These are phyloP conservation scores for Leccinum proliferum DNA, from an alignment of 1,284 basidiomycete genomes.

Conservation along the genomic window DNA sequence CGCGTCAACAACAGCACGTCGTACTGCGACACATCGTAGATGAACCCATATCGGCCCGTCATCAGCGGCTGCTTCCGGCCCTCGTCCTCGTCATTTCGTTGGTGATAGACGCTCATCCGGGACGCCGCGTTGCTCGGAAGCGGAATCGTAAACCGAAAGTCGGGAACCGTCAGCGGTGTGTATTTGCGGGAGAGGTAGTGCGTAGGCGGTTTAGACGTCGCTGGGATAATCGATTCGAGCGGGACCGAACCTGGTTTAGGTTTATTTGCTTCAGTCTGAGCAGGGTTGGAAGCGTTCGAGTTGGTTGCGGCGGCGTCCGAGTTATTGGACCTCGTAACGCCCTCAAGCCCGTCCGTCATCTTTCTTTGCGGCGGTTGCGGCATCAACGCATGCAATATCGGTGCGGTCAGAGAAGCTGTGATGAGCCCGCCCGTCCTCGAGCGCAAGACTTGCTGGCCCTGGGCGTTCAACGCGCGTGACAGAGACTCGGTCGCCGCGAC, in stretches of 20 bases:
- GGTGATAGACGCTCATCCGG: slow-evolving; percentile 43
- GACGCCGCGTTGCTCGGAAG: slow-evolving; percentile 48
- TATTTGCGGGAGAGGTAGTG: slow-evolving; percentile 74
- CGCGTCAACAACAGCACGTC: slow-evolving; percentile 75
- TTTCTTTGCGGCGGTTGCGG: slow-evolving; percentile 44
- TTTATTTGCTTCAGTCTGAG: slow-evolving; percentile 29
- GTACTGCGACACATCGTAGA: slow-evolving; percentile 81
- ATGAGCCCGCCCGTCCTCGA: slow-evolving; percentile 29
- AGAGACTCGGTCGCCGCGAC: slow-evolving; percentile 41
- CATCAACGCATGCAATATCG: slow-evolving; percentile 55
- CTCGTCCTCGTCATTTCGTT: slow-evolving; percentile 39
- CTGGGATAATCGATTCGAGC: slow-evolving; percentile 86
- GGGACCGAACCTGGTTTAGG: slow-evolving; percentile 66
- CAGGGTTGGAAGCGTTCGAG: slow-evolving; percentile 3
- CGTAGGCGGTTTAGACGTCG: slow-evolving; percentile 81
- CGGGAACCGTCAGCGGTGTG: slow-evolving; percentile 58
- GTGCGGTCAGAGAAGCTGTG: slow-evolving; percentile 40
- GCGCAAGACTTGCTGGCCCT: slow-evolving; percentile 26
- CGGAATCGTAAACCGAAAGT: slow-evolving; percentile 59
- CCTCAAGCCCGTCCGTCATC: slow-evolving; percentile 26
- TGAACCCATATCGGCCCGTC: slow-evolving; percentile 94
- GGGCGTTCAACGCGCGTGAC: slow-evolving; percentile 37
- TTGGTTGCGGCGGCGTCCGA: slow-evolving; percentile 5
- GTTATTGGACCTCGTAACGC: slow-evolving; percentile 14
- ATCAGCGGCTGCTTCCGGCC: slow-evolving; percentile 52